Evolutionary conservation across 2,329 filamentous ascomycete genomes (phyloP), one percentile per base, ranked within the genome.

Genomic region (Aspergillus ibericus): DNA sequence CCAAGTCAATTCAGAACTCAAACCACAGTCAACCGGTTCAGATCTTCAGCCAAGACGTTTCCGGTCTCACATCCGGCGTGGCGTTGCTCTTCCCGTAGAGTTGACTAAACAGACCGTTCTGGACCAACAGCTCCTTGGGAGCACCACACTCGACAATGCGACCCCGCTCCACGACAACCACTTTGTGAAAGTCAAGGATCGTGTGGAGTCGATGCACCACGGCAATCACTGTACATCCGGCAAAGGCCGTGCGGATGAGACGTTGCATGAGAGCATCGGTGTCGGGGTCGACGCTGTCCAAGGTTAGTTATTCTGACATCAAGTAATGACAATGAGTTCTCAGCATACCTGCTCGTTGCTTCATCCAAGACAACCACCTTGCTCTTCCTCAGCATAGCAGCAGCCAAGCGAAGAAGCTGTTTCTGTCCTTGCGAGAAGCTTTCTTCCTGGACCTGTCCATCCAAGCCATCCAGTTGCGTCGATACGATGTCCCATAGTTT

Each of bases 401-500:
- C 38, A 16, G 50, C 50, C 25, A 53, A 18, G 8, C 50, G 38
- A 2, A 53, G 25, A 16, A 53, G 38, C 25, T 53, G 50, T 35
- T 42, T 38, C 35, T 53, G 50, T 15, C 50, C 50, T 15, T 53
- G 50, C 35, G 50, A 53, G 36, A 53, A 53, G 22, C 36, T 38
- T 12, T 53, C 50, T 16, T 42, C 50, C 10, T 42, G 36, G n/a
- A 42, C 50, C 36, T 32, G 20, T 13, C 35, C 27, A 29, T 53
- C 50, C 15, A 53, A 38, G 25, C 52, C 40, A 3, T 25, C 47
- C 32, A 48, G 44, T 16, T 35, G 34, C 1, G 36, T 27, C 8
- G 48, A 44, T 12, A 60, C 47, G n/a, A 60, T 42, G n/a, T 55
- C 48, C 18, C 53, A 53, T 10, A 48, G 16, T 7, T 55, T 42